These are phyloP conservation scores for Solanum piurae DNA, from an alignment of 257 asterid genomes.

Conservation along the genomic window DNA sequence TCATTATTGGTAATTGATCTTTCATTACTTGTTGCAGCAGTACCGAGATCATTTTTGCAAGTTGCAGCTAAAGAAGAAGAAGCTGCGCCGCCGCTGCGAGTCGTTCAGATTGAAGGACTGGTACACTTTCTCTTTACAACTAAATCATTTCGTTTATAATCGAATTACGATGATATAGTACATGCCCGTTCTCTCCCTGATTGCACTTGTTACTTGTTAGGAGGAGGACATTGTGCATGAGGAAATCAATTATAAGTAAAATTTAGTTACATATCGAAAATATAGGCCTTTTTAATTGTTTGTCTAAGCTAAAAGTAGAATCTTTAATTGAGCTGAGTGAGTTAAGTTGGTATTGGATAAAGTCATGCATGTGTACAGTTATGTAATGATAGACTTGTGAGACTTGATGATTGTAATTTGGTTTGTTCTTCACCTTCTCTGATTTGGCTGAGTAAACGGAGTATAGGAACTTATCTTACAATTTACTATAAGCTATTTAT, in stretches of 20 bases:
- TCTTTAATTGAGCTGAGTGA: neutral
- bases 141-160: neutral
- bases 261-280: neutral
- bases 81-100: constrained; percentile 64
- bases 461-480: neutral
- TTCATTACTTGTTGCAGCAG: constrained; percentile 19
- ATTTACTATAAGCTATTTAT: neutral
- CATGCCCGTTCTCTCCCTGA: neutral
- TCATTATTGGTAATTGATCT: neutral
- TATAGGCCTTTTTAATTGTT: neutral
- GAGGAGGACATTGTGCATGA: neutral
- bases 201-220: neutral
- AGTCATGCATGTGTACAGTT: neutral
- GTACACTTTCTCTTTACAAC: constrained; percentile 19
- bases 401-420: neutral
- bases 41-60: constrained; percentile 71
- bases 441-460: neutral
- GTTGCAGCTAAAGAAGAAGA: constrained; percentile 80
- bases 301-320: too few relatives aligned
- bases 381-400: neutral
- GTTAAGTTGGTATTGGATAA: neutral
- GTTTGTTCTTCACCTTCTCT: neutral
- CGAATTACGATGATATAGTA: neutral
- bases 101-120: constrained; percentile 95
- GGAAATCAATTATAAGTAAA: neutral